Percentiles rank a stretch among this genome's conserved stretches.
phyloP scores from a whole-genome alignment of 176 grass and related monocot species.

The Eleusine coracana region DNA sequence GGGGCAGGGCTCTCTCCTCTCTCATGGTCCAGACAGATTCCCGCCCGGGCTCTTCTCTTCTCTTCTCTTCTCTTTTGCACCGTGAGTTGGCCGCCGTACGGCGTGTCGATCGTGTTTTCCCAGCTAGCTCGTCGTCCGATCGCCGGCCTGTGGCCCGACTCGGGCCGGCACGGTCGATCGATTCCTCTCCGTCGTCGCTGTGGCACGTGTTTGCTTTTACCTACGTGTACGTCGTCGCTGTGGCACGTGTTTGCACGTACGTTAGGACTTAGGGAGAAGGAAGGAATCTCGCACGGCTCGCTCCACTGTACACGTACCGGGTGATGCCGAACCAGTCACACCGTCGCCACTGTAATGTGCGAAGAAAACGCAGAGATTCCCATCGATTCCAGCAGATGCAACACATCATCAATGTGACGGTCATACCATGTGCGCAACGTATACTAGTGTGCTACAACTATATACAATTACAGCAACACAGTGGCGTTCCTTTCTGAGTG shows the following conservation, averaged over 20 bases:
- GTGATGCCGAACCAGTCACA: neutral
- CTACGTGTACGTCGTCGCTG: too few relatives aligned
- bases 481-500: neutral
- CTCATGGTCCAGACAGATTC: conserved; percentile 43
- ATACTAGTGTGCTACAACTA: neutral
- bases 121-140: neutral
- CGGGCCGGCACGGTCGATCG: neutral
- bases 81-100: conserved; percentile 43
- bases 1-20: neutral
- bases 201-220: neutral
- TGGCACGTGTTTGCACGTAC: neutral
- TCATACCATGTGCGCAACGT: too few relatives aligned
- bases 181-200: too few relatives aligned
- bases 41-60: neutral
- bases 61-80: neutral
- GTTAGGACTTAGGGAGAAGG: too few relatives aligned
- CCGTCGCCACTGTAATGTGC: neutral
- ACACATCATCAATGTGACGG: neutral
- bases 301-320: neutral
- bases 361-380: too few relatives aligned
- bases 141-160: neutral
- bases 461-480: neutral
- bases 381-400: neutral
- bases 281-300: conserved; percentile 11
- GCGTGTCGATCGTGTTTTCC: conserved; percentile 22